Percentiles rank a stretch among this genome's conserved stretches.
Conservation (phyloP, 2,329 filamentous ascomycete genomes). For the Orbilia ellipsospora region DNA sequence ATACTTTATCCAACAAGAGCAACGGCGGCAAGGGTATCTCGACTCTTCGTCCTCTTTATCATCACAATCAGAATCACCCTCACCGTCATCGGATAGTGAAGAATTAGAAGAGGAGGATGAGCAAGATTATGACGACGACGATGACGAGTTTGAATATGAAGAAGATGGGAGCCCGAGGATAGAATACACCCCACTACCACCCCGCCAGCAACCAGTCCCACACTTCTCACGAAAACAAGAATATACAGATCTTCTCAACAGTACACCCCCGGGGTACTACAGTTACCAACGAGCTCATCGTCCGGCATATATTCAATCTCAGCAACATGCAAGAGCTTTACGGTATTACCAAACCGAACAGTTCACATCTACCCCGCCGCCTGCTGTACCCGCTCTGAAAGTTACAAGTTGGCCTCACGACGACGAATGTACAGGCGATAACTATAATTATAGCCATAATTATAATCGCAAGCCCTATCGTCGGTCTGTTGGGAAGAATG, state of each 20-base stretch:
- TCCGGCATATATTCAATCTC: neutral
- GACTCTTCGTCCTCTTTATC: neutral
- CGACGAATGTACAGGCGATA: neutral
- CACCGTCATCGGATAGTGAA: no score
- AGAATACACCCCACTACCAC: no score
- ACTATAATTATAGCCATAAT: no score
- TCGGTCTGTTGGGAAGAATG: neutral
- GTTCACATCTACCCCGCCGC: slow-evolving; percentile 2
- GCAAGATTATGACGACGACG: neutral
- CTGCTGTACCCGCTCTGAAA: slow-evolving; percentile 26
- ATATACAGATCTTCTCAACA: no score
- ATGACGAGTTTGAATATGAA: no score
- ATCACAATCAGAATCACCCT: slow-evolving; percentile 5
- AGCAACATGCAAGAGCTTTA: neutral
- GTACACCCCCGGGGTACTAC: neutral
- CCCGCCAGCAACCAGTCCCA: neutral
- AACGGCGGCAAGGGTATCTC: neutral
- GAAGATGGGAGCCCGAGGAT: no score
- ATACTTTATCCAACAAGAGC: neutral
- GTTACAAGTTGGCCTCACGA: slow-evolving; percentile 37
- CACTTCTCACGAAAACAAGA: neutral
- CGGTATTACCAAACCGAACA: neutral
- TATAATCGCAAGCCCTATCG: neutral
- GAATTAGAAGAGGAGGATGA: neutral
- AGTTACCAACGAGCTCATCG: neutral